Percentiles rank a stretch among this genome's conserved stretches.
Conservation (phyloP, 768 basidiomycete species). For the Cyclocybe aegerita region DNA sequence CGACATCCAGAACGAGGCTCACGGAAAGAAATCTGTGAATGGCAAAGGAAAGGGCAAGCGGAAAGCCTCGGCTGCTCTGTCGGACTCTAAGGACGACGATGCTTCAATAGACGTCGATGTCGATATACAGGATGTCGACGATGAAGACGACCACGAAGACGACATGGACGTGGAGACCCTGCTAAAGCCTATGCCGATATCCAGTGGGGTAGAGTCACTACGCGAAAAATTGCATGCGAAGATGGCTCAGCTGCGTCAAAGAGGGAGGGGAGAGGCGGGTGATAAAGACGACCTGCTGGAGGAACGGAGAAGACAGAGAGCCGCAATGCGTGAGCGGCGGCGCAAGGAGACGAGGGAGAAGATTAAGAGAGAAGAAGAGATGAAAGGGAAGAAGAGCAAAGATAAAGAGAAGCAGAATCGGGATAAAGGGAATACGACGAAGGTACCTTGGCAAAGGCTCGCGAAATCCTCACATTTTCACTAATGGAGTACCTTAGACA, state of each 20-base stretch:
- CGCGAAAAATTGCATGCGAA: constrained; percentile 75
- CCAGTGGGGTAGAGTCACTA: constrained; percentile 61
- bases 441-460: constrained; percentile 39
- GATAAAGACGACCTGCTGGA: constrained; percentile 83
- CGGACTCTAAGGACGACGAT: constrained; percentile 32
- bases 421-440: constrained; percentile 45
- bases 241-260: constrained; percentile 66
- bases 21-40: constrained; percentile 19
- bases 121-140: constrained; percentile 34
- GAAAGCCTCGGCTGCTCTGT: constrained; percentile 33
- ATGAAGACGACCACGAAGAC: constrained; percentile 30
- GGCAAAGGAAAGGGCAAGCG: constrained; percentile 42
- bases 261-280: constrained; percentile 42
- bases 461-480: neutral
- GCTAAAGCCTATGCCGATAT: constrained; percentile 57
- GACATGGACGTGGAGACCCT: constrained; percentile 31
- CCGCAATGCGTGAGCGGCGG: constrained; percentile 80
- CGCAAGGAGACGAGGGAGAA: constrained; percentile 87
- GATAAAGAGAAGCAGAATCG: constrained; percentile 34
- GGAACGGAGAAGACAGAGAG: constrained; percentile 74
- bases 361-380: constrained; percentile 64
- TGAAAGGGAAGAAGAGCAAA: constrained; percentile 43
- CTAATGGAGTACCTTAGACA: constrained; percentile 37
- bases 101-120: constrained; percentile 41
- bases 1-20: constrained; percentile 67